Evolutionary conservation across 2,329 filamentous ascomycete genomes (phyloP), one percentile per base, ranked within the genome.

Genomic region (Lecanicillium sp.): DNA sequence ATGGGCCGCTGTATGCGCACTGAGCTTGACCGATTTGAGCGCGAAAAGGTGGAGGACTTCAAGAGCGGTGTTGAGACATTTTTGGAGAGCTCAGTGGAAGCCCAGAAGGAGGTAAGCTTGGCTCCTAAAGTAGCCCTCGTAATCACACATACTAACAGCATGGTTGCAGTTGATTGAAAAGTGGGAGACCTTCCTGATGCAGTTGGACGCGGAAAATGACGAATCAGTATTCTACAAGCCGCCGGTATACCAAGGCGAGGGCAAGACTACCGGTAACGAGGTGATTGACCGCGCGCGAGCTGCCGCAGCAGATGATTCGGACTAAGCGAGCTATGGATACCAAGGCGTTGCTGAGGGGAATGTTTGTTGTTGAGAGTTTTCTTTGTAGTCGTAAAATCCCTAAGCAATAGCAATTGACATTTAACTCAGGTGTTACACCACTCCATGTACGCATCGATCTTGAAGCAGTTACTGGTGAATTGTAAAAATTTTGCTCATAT

Each of bases 21-120:
- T 27, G 92, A 98, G 61, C 71, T 98, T 49, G 92, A 97, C 53
- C 75, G 89, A 14, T 98, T 98, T 55, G 92, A 98, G 66, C 78
- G 77, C 52, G 92, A 98, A 64, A 98, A 98, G 69, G 92, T 98
- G 3, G 92, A 98, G 58, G 92, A 98, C 58, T 98, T 98, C 63
- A 98, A 98, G 71, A 92, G 85, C 46, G 90, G 89, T 0, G 89
- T 98, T 2, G 92, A 98, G 68, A 98, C 92, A 2, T 98, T 95
- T 64, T 64, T 98, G 51, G 92, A 98, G 68, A 89, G 92, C 54
- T 87, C 92, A 4, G 88, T 98, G 4, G 92, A 98, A 64, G 92
- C 90, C 40, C 92, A 98, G 67, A 98, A 98, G 65, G 92, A 98
- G 81, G 90, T 92, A 59, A 61, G 77, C 62, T 37, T 33, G 14